Evolutionary conservation across 257 asterid genomes (phyloP), one percentile per base, ranked within the genome.

Genomic region (Asclepias syriaca): DNA sequence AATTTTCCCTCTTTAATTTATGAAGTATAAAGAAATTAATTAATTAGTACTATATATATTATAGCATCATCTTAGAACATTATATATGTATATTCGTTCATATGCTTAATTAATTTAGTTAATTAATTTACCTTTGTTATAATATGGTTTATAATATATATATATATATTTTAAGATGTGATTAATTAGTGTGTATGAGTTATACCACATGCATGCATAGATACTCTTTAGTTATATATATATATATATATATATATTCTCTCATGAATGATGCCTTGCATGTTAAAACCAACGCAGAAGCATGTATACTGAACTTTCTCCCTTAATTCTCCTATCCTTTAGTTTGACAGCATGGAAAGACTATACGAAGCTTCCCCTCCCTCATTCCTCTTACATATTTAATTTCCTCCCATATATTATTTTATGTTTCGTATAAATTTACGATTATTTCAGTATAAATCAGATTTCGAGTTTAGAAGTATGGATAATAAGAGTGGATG

Each of bases 131-230:
- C 37, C 65, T 70, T 14, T 65, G 51, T 22, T 71, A 53, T 53
- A 5, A 53, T 53, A 5, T 61, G 60, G 68, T 48, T 27, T 16
- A 6, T 9, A 56, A 16, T 4, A 13, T 8, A 27, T 34, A 6
- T 56, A n/a, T 40, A n/a, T 70, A 19, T 22, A n/a, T 70, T 24
- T 15, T 46, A 63, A 46, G 40, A 45, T n/a, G 2, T 53, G 13
- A 6, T 43, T 43, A 27, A 57, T 77, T 58, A 71, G 74, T 51
- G 68, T 54, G 69, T 71, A 12, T 34, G 51, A 70, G 29, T 69
- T 65, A 65, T 50, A 66, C 43, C 72, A 74, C 77, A 74, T 74
- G 78, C 73, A 74, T 19, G 32, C n/a, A 63, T 64, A 40, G 18
- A 40, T 74, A 37, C 55, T 65, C 61, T 34, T 40, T 34, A 18